Evolutionary conservation across 1,284 basidiomycete species (phyloP), one percentile per base, ranked within the genome.

Genomic region (Acaromyces ingoldii): DNA sequence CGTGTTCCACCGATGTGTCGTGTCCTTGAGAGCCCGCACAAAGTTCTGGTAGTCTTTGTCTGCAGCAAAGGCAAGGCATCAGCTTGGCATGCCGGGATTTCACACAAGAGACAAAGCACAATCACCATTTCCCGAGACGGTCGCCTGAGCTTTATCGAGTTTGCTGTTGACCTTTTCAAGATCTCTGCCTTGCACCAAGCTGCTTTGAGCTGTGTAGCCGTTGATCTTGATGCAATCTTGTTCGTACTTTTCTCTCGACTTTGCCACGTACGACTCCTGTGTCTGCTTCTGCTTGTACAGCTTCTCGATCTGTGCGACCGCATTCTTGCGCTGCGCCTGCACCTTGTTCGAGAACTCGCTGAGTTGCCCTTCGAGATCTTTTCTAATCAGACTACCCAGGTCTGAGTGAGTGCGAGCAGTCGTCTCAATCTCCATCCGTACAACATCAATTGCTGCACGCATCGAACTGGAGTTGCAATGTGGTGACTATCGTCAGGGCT

Each of bases 141-240:
- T 92, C 75, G 88, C 85, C 63, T 91, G 85, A 0, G 89, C 89
- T 42, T 87, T 84, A 65, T 95, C 91, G 25, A 97, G 82, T 78
- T 92, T 95, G 55, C 83, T 72, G 44, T 85, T 83, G 34, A 95
- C 84, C 79, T 90, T 92, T 65, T 99, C 95, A 28, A 93, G 81
- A 60, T 97, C 93, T 62, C 85, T 86, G 30, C 93, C 95, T 76
- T 98, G 93, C 19, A 91, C 86, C 9, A 98, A 82, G 5, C 88
- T 88, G 48, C 86, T 84, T 77, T 96, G 91, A 1, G 93, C 93
- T 3, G 91, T 93, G 76, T 88, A 92, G 6, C 89, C 87, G 76
- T 97, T 97, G 81, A 97, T 92, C 58, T 87, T 85, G 58, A 95
- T 81, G 76, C 92, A 96, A 72, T 97, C 91, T 49, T 82, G 81